Conservation (phyloP, 768 basidiomycete species). For the Paxillus rubicundulus region DNA sequence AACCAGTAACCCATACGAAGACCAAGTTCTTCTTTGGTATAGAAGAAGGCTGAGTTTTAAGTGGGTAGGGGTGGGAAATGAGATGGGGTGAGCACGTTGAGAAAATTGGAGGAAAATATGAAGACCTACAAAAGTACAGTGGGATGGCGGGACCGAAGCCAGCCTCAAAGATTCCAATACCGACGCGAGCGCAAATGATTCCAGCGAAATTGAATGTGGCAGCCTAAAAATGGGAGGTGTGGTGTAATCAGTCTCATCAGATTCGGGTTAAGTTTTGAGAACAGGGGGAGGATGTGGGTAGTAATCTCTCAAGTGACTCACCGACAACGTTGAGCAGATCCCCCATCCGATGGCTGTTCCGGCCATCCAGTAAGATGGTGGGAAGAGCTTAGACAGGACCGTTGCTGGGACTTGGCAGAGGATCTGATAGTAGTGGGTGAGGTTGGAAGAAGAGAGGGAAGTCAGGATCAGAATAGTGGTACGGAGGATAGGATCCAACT, state of each 20-base stretch:
- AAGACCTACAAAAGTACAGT: conserved; percentile 66
- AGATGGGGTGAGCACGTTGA: background rate
- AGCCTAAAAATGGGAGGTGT: conserved; percentile 38
- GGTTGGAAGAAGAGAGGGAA: background rate
- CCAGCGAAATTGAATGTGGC: conserved; percentile 59
- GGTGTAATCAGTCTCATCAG: background rate
- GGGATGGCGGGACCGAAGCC: conserved; percentile 77
- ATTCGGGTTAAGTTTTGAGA: background rate
- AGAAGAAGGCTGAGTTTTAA: conserved; percentile 60
- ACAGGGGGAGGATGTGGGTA: background rate
- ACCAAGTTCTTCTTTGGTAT: conserved; percentile 73
- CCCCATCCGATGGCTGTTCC: conserved; percentile 71
- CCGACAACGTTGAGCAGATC: conserved; percentile 69
- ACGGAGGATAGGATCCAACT: conserved; percentile 15
- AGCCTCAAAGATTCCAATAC: conserved; percentile 75
- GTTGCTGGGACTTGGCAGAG: conserved; percentile 68
- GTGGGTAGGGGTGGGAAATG: background rate
- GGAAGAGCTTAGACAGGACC: conserved; percentile 62
- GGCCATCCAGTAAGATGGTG: conserved; percentile 68
- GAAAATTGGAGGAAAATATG: background rate
- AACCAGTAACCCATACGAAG: conserved; percentile 81
- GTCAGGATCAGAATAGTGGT: background rate
- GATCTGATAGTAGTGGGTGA: conserved; percentile 42
- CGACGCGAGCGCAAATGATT: conserved; percentile 54
- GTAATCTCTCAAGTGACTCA: conserved; percentile 22